Percentiles rank a stretch among this genome's conserved stretches.
Evolutionary conservation across 2,329 filamentous ascomycete genomes (phyloP).

Genomic region (Aureobasidium sp.): DNA sequence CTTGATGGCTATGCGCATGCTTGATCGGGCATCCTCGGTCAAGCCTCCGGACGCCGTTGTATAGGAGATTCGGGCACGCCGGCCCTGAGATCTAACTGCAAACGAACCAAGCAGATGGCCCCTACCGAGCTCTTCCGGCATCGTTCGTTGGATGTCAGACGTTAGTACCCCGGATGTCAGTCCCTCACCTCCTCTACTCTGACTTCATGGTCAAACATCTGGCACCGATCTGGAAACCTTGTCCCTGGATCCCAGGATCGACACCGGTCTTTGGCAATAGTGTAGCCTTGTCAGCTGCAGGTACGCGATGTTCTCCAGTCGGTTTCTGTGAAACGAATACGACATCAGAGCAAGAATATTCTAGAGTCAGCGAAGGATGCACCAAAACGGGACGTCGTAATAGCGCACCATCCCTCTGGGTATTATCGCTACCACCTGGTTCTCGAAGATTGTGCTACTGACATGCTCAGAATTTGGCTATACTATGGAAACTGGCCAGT

Average conservation of each 20-base stretch:
- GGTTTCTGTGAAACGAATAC: not conserved
- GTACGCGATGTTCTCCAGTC: not conserved
- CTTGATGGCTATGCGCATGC: not conserved
- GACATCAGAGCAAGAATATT: not conserved
- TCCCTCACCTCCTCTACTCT: not conserved
- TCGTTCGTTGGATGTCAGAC: not conserved
- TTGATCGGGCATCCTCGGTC: not conserved
- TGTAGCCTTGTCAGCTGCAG: not conserved
- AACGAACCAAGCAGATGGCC: not conserved
- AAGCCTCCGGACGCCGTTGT: not conserved
- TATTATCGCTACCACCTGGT: not conserved
- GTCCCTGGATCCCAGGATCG: not conserved
- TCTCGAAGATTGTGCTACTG: not conserved
- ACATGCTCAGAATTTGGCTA: not conserved
- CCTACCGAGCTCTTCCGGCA: constrained; percentile 2
- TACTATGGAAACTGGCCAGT: too few relatives aligned
- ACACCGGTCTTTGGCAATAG: not conserved
- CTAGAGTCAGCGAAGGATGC: not conserved
- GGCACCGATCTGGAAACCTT: not conserved
- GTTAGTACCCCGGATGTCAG: not conserved
- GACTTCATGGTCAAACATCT: not conserved
- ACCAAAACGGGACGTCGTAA: not conserved
- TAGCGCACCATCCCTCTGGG: not conserved
- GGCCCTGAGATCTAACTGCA: not conserved
- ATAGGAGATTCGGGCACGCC: not conserved